phyloP scores from a whole-genome alignment of 306 rosid genomes.

The Cicer pinnatifidum region DNA sequence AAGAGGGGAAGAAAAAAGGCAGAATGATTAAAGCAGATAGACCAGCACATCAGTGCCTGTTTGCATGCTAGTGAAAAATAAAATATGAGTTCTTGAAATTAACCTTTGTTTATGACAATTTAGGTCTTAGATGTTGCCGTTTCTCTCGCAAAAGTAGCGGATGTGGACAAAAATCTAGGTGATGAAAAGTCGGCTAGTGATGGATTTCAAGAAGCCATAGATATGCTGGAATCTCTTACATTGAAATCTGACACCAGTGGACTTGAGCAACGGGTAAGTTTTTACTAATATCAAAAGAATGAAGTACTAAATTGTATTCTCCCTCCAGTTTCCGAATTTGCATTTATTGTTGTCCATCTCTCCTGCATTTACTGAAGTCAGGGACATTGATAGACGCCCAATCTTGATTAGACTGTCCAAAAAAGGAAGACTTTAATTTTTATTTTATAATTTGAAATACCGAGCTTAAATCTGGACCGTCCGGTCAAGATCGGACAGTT shows the following conservation, averaged over 20 bases:
- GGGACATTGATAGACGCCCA: too few species aligned
- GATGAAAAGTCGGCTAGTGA: slow-evolving; percentile 72
- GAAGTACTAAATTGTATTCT: background rate
- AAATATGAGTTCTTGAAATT: slow-evolving; percentile 12
- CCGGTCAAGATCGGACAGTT: too few species aligned
- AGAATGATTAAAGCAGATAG: background rate
- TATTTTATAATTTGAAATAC: too few species aligned
- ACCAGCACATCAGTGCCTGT: background rate
- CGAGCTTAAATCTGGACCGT: too few species aligned
- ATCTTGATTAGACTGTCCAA: too few species aligned
- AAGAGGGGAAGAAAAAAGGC: background rate
- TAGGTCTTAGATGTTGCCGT: slow-evolving; percentile 86
- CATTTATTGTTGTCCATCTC: too few species aligned
- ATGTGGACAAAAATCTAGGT: slow-evolving; percentile 83
- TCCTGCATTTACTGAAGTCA: too few species aligned
- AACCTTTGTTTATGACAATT: slow-evolving; percentile 38
- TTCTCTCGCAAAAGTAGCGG: slow-evolving; percentile 93
- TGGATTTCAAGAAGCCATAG: slow-evolving; percentile 87
- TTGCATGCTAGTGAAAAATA: background rate
- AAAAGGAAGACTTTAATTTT: too few species aligned
- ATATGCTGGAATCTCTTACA: slow-evolving; percentile 66
- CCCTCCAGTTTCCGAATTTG: background rate
- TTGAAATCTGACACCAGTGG: slow-evolving; percentile 67
- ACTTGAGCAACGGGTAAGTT: slow-evolving; percentile 72
- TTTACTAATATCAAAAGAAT: background rate